A percentile compares a stretch with the other conserved stretches of the same genome.
Evolutionary conservation across 2,329 filamentous ascomycete genomes (phyloP).

Genomic region (Bipolaris cookei): DNA sequence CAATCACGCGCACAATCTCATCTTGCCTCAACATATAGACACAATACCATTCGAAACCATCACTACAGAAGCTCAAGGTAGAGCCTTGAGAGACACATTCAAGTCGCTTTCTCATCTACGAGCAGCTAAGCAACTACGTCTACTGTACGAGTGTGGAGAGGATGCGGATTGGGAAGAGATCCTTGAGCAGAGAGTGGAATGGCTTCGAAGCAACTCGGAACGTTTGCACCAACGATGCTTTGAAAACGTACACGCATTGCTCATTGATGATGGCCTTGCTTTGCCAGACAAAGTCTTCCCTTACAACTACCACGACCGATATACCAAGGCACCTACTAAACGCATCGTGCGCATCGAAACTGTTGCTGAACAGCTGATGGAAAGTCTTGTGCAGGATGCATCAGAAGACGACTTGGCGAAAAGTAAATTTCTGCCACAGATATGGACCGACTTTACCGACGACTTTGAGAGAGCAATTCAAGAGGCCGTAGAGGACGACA

Average conservation of each 20-base stretch:
- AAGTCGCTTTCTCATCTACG: conserved; percentile 73
- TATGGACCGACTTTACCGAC: conserved; percentile 55
- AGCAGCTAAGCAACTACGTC: conserved; percentile 70
- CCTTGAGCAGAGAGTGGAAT: conserved; percentile 56
- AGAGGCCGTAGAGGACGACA: conserved; percentile 65
- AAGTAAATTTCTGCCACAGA: conserved; percentile 44
- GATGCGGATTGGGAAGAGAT: conserved; percentile 67
- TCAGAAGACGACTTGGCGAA: conserved; percentile 44
- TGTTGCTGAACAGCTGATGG: conserved; percentile 68
- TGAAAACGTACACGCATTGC: conserved; percentile 71
- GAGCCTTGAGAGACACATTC: conserved; percentile 67
- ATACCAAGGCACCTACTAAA: conserved; percentile 68
- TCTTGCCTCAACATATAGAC: conserved; percentile 58
- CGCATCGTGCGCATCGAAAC: conserved; percentile 80
- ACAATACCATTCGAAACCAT: conserved; percentile 66
- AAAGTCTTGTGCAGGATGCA: conserved; percentile 55
- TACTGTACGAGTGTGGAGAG: conserved; percentile 64
- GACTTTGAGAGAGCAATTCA: conserved; percentile 62
- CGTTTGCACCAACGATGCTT: conserved; percentile 70
- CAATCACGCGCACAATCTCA: conserved; percentile 73
- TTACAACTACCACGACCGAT: conserved; percentile 65
- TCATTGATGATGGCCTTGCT: conserved; percentile 78
- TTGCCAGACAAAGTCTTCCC: conserved; percentile 62
- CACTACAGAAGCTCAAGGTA: conserved; percentile 73
- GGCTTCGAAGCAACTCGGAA: conserved; percentile 56